Evolutionary conservation across 164 flowering plant species (phyloP).

Genomic region (Vitis cinerea): DNA sequence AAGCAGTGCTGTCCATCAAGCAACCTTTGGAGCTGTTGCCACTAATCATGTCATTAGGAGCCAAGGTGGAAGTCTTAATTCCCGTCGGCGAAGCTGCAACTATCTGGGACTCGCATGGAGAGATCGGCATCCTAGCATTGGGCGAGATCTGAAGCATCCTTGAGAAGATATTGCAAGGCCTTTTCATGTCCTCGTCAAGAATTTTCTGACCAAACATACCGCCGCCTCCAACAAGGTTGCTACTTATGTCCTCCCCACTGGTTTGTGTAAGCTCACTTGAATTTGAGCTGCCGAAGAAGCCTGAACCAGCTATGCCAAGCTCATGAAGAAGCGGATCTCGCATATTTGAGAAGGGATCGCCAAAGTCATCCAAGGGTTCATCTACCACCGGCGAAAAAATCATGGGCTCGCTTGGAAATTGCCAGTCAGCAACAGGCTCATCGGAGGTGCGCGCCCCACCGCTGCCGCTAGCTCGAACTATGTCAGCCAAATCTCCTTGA

Average conservation of each 20-base stretch:
- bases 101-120: conserved; percentile 28
- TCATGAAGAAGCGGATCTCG: conserved; percentile 61
- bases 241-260: background rate
- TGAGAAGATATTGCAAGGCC: conserved; percentile 49
- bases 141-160: conserved; percentile 85
- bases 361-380: conserved; percentile 38
- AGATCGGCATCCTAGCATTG: conserved; percentile 23
- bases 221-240: background rate
- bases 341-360: conserved; percentile 53
- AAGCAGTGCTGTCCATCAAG: conserved; percentile 31
- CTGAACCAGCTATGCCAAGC: conserved; percentile 17
- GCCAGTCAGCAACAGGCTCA: conserved; percentile 19
- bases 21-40: conserved; percentile 27
- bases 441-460: conserved; percentile 9
- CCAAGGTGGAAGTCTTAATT: conserved; percentile 22
- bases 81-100: conserved; percentile 21
- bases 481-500: conserved; percentile 81
- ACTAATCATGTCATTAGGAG: conserved; percentile 29
- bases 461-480: conserved; percentile 54
- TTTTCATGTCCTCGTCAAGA: conserved; percentile 31
- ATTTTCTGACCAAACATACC: conserved; percentile 16
- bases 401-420: conserved; percentile 27
- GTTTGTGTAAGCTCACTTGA: conserved; percentile 4
- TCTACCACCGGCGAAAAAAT: conserved; percentile 9
- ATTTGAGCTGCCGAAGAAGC: conserved; percentile 25